Evolutionary conservation across 2,329 filamentous ascomycete species (phyloP).

Genomic region (Neonectria faginata): DNA sequence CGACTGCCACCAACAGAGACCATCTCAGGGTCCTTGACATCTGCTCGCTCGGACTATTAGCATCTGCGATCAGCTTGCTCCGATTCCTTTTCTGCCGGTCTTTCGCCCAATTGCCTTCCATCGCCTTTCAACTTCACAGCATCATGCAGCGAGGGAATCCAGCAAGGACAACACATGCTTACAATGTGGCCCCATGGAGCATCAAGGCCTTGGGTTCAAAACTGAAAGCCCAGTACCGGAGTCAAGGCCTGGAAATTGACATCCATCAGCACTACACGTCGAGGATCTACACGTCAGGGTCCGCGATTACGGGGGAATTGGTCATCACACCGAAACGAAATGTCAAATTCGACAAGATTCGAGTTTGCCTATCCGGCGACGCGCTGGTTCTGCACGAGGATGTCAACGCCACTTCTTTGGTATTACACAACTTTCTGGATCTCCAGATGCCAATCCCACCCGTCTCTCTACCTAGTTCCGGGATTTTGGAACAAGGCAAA

Average conservation of each 20-base stretch:
- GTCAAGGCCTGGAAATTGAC: not conserved
- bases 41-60: not conserved
- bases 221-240: not conserved
- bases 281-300: slow-evolving; percentile 2
- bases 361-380: not conserved
- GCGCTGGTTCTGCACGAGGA: not conserved
- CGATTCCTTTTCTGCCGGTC: not conserved
- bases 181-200: not conserved
- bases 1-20: not conserved
- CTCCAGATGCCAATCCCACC: not conserved
- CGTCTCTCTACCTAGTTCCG: not conserved
- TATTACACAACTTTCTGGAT: not conserved
- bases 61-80: not conserved
- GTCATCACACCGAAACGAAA: not conserved
- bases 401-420: not conserved
- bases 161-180: not conserved
- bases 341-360: not conserved
- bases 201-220: slow-evolving; percentile 4
- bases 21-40: not conserved
- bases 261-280: slow-evolving; percentile 1
- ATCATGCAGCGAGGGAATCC: not conserved
- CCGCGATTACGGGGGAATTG: not conserved
- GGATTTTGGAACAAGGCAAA: not conserved
- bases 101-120: not conserved
- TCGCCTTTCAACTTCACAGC: not conserved